phyloP scores from a whole-genome alignment of 2,329 filamentous ascomycete genomes.

The Esteya vermicola region DNA sequence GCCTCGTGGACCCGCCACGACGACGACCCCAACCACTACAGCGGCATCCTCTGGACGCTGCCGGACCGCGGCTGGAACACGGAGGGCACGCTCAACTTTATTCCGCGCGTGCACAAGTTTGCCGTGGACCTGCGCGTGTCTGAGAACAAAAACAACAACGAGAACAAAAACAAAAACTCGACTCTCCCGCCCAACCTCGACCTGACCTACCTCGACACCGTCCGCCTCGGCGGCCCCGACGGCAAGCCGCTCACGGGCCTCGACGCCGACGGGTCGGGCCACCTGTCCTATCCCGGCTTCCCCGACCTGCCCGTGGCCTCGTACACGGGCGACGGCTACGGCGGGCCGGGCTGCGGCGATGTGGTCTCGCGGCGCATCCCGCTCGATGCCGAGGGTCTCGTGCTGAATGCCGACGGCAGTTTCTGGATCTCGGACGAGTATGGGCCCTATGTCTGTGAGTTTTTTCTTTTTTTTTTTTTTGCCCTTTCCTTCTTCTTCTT shows the following conservation, averaged over 20 bases:
- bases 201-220: constrained; percentile 48
- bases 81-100: constrained; percentile 53
- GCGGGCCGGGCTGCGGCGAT: constrained; percentile 28
- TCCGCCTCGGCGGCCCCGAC: constrained; percentile 48
- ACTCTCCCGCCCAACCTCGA: constrained; percentile 48
- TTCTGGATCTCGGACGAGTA: constrained; percentile 63
- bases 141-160: constrained; percentile 35
- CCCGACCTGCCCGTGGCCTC: constrained; percentile 47
- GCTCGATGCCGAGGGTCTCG: constrained; percentile 53
- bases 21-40: constrained; percentile 31
- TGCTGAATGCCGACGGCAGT: constrained; percentile 39
- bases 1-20: constrained; percentile 39
- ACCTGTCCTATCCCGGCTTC: constrained; percentile 40
- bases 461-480: background rate
- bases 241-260: constrained; percentile 49
- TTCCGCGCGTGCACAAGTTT: constrained; percentile 56
- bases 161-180: too few species aligned
- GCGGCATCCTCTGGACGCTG: constrained; percentile 46
- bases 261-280: constrained; percentile 41
- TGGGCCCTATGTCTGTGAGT: constrained; percentile 45
- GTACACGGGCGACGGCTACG: constrained; percentile 55
- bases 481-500: background rate
- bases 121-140: constrained; percentile 42
- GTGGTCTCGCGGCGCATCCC: constrained; percentile 31
- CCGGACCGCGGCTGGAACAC: constrained; percentile 66